phyloP scores from a whole-genome alignment of 225 moss, liverwort and hornwort species.

The Thuidium tamariscinum region DNA sequence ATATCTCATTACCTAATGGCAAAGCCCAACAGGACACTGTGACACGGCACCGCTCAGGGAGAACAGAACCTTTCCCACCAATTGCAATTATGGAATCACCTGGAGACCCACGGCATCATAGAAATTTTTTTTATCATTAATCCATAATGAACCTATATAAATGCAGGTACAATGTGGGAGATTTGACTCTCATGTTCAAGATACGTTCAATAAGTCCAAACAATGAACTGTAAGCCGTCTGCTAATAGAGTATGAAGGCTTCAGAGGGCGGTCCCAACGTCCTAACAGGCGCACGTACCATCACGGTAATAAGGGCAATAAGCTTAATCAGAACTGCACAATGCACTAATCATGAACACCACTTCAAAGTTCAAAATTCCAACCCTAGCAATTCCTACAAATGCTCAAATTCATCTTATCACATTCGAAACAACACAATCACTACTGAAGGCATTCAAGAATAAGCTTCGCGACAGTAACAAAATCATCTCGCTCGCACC shows the following conservation, averaged over 20 bases:
- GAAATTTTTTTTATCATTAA: background rate
- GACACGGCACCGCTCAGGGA: background rate
- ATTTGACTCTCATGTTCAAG: background rate
- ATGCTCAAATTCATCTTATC: fast-evolving
- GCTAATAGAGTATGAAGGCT: background rate
- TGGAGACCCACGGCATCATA: background rate
- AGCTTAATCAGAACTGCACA: background rate
- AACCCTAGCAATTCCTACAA: fast-evolving
- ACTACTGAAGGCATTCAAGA: fast-evolving
- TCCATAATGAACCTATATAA: background rate
- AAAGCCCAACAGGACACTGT: background rate
- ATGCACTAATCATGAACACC: too few relatives aligned
- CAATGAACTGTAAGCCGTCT: background rate
- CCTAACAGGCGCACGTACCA: too few relatives aligned
- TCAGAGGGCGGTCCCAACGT: background rate
- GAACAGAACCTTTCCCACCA: background rate
- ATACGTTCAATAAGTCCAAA: background rate
- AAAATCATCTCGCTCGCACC: fast-evolving
- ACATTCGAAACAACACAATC: fast-evolving
- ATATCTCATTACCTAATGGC: too few relatives aligned
- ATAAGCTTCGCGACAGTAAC: fast-evolving
- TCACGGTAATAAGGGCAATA: too few relatives aligned
- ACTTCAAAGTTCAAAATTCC: too few relatives aligned
- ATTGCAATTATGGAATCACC: background rate
- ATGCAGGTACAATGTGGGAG: background rate